Evolutionary conservation across 371 early-diverging fungal genomes (phyloP).

Genomic region (Sporodiniella umbellata): DNA sequence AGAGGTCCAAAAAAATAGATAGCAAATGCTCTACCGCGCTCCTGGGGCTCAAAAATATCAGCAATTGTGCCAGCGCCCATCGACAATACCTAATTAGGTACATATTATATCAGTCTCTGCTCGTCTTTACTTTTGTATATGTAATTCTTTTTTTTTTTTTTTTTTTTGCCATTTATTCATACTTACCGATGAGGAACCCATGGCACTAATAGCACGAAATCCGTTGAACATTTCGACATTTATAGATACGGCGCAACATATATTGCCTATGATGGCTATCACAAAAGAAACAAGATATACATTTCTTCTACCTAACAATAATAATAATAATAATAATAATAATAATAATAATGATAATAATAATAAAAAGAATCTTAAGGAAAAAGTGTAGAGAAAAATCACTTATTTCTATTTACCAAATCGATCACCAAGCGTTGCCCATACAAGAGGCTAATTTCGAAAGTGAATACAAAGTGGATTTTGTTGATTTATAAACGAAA

Average conservation of each 20-base stretch:
- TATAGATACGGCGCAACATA: conserved; percentile 38
- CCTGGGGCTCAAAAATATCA: conserved; percentile 36
- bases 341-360: too few relatives aligned
- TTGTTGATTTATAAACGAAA: not conserved
- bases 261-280: conserved; percentile 24
- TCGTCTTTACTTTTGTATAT: too few relatives aligned
- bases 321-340: too few relatives aligned
- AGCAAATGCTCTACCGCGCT: conserved; percentile 40
- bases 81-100: conserved; percentile 28
- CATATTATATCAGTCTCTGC: not conserved
- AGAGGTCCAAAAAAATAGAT: conserved; percentile 37
- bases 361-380: too few relatives aligned
- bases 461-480: not conserved
- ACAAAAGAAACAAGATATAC: conserved; percentile 38
- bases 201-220: conserved; percentile 35
- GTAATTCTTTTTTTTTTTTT: not conserved
- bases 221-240: conserved; percentile 39
- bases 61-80: conserved; percentile 46
- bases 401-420: too few relatives aligned
- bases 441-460: conserved; percentile 25
- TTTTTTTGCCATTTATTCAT: not conserved
- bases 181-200: conserved; percentile 36
- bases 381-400: too few relatives aligned
- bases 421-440: conserved; percentile 36
- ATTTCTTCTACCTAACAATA: conserved; percentile 29